phyloP scores from a whole-genome alignment of 2,329 filamentous ascomycete genomes.

The Penicillium sp. region DNA sequence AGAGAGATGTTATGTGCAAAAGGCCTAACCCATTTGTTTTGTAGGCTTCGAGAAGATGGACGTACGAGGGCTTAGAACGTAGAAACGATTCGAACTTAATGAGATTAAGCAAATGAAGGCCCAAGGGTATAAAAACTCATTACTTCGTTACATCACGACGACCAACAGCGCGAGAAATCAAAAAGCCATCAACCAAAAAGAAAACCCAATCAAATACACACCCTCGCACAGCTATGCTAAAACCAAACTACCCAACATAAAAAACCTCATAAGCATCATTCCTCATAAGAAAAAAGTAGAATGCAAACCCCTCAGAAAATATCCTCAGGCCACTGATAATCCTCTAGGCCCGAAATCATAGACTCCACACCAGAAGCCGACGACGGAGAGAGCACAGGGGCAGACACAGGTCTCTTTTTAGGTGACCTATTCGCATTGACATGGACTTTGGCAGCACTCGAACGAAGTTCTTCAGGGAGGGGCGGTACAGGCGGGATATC shows the following conservation, averaged over 20 bases:
- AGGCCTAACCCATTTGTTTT: too few relatives aligned
- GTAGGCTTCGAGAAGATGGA: not conserved
- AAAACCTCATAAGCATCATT: not conserved
- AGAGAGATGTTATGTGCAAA: not conserved
- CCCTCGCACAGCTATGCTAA: not conserved
- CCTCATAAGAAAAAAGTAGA: not conserved
- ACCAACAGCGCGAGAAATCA: slow-evolving; percentile 2
- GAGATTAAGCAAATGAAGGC: slow-evolving; percentile 2
- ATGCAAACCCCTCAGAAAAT: slow-evolving; percentile 36
- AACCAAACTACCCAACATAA: not conserved
- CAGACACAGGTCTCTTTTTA: slow-evolving; percentile 20
- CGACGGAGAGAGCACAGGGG: slow-evolving; percentile 6
- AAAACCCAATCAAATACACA: not conserved
- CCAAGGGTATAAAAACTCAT: slow-evolving; percentile 25
- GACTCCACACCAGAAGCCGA: slow-evolving; percentile 8
- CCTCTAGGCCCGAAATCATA: slow-evolving; percentile 17
- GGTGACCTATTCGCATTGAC: slow-evolving; percentile 25
- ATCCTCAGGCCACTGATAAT: slow-evolving; percentile 48
- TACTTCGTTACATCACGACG: slow-evolving; percentile 20
- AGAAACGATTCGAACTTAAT: not conserved
- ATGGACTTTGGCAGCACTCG: slow-evolving; percentile 31
- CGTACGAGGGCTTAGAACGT: not conserved
- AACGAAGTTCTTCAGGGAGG: slow-evolving; percentile 36
- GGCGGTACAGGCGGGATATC: slow-evolving; percentile 45
- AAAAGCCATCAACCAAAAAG: not conserved